A percentile compares a stretch with the other conserved stretches of the same genome.
Evolutionary conservation across 1,284 basidiomycete genomes (phyloP).

Genomic region (Moesziomyces sp.): DNA sequence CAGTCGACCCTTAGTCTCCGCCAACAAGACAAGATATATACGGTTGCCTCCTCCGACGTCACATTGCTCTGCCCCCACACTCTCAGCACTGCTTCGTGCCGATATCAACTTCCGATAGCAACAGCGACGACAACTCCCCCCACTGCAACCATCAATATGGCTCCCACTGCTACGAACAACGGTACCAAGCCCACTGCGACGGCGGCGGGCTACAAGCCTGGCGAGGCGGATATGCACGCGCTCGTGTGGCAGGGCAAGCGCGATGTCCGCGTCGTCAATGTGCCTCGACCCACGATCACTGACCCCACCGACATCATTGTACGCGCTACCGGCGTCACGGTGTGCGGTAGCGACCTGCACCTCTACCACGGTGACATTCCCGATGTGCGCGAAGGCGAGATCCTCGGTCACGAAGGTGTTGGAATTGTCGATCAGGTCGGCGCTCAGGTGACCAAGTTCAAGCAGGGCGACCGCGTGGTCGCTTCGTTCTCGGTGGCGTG

Average conservation of each 20-base stretch:
- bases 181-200: constrained; percentile 19
- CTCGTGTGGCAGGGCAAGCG: constrained; percentile 77
- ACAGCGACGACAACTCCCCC: too few species aligned
- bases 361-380: constrained; percentile 71
- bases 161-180: constrained; percentile 1
- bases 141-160: too few species aligned
- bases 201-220: constrained; percentile 29
- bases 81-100: too few species aligned
- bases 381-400: constrained; percentile 77
- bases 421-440: constrained; percentile 60
- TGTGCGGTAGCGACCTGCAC: constrained; percentile 71
- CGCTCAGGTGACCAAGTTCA: constrained; percentile 40
- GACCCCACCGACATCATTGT: constrained; percentile 77
- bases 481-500: constrained; percentile 82
- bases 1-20: too few species aligned
- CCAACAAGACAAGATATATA: too few species aligned
- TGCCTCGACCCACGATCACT: constrained; percentile 76
- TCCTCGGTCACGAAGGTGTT: constrained; percentile 61
- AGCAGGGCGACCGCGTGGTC: constrained; percentile 67
- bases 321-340: constrained; percentile 77
- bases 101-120: background rate
- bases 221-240: constrained; percentile 68
- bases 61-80: too few species aligned
- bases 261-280: constrained; percentile 66
- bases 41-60: too few species aligned